Conservation (phyloP, 352 stramenopile genomes). For the Globisporangium takayamanum region DNA sequence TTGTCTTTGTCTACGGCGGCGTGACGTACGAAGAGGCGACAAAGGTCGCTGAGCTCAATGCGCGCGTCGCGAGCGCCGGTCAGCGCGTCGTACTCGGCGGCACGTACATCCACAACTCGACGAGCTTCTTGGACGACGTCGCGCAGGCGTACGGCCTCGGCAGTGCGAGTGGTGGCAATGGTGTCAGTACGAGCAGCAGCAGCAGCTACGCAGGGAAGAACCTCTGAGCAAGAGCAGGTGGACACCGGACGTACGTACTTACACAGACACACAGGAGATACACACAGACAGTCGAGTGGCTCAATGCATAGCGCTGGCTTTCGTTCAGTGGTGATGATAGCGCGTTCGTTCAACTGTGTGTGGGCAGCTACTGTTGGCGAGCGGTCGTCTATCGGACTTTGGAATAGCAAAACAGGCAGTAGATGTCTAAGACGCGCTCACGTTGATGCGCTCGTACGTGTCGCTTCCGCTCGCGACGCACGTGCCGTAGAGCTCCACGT, state of each 20-base stretch:
- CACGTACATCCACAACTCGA: constrained; percentile 96
- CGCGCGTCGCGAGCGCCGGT: constrained; percentile 68
- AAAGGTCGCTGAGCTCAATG: constrained; percentile 96
- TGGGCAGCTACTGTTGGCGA: not conserved
- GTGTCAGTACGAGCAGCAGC: constrained; percentile 5
- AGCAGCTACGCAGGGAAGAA: constrained; percentile 70
- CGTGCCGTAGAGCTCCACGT: constrained; percentile 68
- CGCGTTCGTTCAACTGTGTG: too few relatives aligned
- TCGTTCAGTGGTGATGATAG: too few relatives aligned
- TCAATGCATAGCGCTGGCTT: too few relatives aligned
- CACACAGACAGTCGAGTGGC: too few relatives aligned
- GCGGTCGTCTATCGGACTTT: too few relatives aligned
- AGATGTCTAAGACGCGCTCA: constrained; percentile 14
- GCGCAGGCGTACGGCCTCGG: constrained; percentile 50
- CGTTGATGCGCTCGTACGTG: constrained; percentile 57
- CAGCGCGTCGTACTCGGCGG: constrained; percentile 93
- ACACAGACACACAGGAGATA: too few relatives aligned
- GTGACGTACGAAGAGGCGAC: constrained; percentile 99
- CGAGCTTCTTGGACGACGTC: constrained; percentile 95
- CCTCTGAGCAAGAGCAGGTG: constrained; percentile 18
- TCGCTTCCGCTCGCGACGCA: constrained; percentile 35
- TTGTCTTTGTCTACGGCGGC: constrained; percentile 98
- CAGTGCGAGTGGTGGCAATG: constrained; percentile 3
- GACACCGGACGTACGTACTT: too few relatives aligned
- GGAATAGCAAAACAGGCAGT: too few relatives aligned